phyloP scores from a whole-genome alignment of 805 yeast genomes.

The Vanderwaltozyma tropicalis region DNA sequence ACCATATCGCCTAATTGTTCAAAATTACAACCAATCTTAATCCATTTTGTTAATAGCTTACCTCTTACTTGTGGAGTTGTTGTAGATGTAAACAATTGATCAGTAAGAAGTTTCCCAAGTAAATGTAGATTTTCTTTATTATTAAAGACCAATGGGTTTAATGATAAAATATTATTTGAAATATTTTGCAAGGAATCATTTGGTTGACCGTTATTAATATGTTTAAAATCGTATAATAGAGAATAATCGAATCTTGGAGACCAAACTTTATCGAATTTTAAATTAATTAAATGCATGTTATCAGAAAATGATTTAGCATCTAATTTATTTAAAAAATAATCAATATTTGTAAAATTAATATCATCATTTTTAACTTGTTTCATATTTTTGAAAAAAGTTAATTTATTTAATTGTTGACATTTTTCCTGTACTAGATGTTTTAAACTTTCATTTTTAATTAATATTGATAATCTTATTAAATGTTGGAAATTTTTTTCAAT shows the following conservation, averaged over 20 bases:
- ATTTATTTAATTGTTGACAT: not conserved
- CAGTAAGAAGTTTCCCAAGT: slow-evolving; percentile 56
- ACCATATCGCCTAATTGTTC: slow-evolving; percentile 86
- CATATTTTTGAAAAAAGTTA: not conserved
- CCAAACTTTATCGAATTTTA: slow-evolving; percentile 60
- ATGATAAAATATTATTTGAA: not conserved
- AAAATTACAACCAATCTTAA: slow-evolving; percentile 65
- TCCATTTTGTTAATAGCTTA: slow-evolving; percentile 67
- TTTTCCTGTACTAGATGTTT: not conserved
- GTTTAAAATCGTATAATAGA: slow-evolving; percentile 44
- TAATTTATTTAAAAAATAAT: slow-evolving; percentile 42
- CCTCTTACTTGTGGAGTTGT: slow-evolving; percentile 38
- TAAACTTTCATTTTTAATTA: not conserved
- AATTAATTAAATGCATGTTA: slow-evolving; percentile 48
- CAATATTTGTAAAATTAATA: slow-evolving; percentile 20
- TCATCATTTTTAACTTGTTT: not conserved
- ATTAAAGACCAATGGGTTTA: slow-evolving; percentile 73
- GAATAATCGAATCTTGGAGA: slow-evolving; percentile 73
- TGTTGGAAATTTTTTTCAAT: slow-evolving; percentile 48
- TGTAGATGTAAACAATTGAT: slow-evolving; percentile 47
- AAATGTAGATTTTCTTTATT: slow-evolving; percentile 60
- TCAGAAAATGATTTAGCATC: slow-evolving; percentile 46
- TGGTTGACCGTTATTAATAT: slow-evolving; percentile 10
- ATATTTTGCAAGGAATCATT: not conserved
- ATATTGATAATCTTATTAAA: not conserved